phyloP scores from a whole-genome alignment of 2,329 filamentous ascomycete genomes.

The Xylariomycetidae sp. region DNA sequence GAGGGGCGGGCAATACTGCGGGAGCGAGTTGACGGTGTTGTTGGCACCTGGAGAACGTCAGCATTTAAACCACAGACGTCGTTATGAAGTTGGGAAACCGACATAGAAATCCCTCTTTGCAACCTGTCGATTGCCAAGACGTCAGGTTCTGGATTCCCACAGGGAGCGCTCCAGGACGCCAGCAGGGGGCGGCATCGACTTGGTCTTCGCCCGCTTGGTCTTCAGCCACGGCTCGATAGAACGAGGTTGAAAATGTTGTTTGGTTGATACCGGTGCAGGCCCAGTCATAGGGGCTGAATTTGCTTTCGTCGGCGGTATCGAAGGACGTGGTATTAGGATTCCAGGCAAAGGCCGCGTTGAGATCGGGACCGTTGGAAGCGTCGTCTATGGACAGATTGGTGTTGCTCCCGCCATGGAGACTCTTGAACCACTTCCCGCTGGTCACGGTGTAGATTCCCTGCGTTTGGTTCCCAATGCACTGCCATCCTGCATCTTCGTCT shows the following conservation, averaged over 20 bases:
- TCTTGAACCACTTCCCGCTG: constrained; percentile 37
- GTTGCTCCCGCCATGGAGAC: constrained; percentile 18
- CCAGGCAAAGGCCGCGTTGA: constrained; percentile 23
- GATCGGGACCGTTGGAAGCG: constrained; percentile 30
- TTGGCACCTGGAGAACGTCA: constrained; percentile 29
- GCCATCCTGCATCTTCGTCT: constrained; percentile 27
- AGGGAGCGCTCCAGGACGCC: constrained; percentile 31
- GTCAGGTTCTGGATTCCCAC: constrained; percentile 32
- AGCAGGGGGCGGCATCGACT: constrained; percentile 34
- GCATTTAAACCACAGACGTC: constrained; percentile 8
- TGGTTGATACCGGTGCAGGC: constrained; percentile 36
- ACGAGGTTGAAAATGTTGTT: constrained; percentile 34
- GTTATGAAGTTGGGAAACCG: constrained; percentile 12
- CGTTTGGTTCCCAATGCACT: constrained; percentile 39
- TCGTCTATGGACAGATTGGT: constrained; percentile 28
- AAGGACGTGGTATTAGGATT: constrained; percentile 19
- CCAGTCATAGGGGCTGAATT: constrained; percentile 30
- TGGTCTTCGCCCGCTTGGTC: constrained; percentile 22
- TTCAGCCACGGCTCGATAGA: constrained; percentile 29
- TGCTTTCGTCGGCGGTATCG: constrained; percentile 17
- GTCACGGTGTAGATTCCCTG: constrained; percentile 30
- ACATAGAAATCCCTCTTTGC: constrained; percentile 37
- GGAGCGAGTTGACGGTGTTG: constrained; percentile 40
- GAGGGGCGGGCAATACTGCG: constrained; percentile 37
- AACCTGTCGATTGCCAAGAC: constrained; percentile 32